Conservation (phyloP, 2,329 filamentous ascomycete genomes). For the Claviceps africana region DNA sequence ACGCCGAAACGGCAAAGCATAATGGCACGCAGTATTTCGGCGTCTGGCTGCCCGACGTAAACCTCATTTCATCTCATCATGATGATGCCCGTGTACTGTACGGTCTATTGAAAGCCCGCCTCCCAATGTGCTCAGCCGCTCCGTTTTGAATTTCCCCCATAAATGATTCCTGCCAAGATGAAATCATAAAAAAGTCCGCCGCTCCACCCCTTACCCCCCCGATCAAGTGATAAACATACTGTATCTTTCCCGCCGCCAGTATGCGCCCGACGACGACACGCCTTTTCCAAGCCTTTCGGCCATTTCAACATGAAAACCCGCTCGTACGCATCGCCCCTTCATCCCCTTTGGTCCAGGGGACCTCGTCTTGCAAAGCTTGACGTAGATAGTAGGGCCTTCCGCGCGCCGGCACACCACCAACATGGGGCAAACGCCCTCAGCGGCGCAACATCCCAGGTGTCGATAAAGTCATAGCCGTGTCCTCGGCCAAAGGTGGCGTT, state of each 20-base stretch:
- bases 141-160: not conserved
- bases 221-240: not conserved
- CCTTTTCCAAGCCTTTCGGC: slow-evolving; percentile 20
- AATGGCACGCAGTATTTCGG: not conserved
- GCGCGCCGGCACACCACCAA: slow-evolving; percentile 46
- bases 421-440: slow-evolving; percentile 61
- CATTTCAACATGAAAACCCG: slow-evolving; percentile 65
- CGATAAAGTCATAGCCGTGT: slow-evolving; percentile 86
- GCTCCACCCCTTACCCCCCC: too few species aligned
- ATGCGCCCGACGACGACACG: slow-evolving; percentile 26
- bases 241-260: slow-evolving; percentile 2
- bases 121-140: too few species aligned
- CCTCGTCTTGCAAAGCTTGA: not conserved
- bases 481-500: slow-evolving; percentile 94
- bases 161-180: not conserved
- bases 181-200: not conserved
- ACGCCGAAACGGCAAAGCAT: not conserved
- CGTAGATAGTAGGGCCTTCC: slow-evolving; percentile 56
- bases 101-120: too few species aligned
- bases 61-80: not conserved
- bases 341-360: not conserved
- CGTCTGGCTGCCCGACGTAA: not conserved
- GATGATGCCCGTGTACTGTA: not conserved
- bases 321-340: slow-evolving; percentile 39
- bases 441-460: slow-evolving; percentile 72